Evolutionary conservation across 2,329 filamentous ascomycete genomes (phyloP), one percentile per base, ranked within the genome.

Genomic region (Ceratocystis eucalypticola): DNA sequence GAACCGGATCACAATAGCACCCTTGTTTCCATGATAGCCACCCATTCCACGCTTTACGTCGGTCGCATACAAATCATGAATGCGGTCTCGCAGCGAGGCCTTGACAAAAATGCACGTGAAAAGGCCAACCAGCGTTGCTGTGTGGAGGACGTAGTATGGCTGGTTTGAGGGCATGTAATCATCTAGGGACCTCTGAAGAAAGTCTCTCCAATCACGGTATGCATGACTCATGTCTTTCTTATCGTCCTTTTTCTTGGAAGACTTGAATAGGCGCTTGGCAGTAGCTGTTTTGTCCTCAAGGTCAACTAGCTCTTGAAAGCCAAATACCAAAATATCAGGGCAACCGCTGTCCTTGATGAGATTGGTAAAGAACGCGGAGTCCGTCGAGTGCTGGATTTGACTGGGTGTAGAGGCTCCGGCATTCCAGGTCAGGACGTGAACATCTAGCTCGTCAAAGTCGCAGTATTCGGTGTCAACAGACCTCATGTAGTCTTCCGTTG

Each of bases 301-400:
- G 73, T 99, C 94, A 3, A 99, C 94, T n/a, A 99, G 81, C 75
- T 99, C 94, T 75, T 99, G 94, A 75, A 99, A 99, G 1, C 92
- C 93, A 78, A 99, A 99, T 0, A 97, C 84, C 1, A 97, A 77
- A 62, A 99, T 91, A 71, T 97, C 94, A 0, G 94, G 91, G 6
- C 88, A 85, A 48, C 87, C 83, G 69, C 88, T 86, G n/a, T 83
- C 84, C 69, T 87, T 83, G 30, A 99, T 79, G 17, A 96, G 81
- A 67, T 93, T 85, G 70, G 86, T 85, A 72, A 97, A 88, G 74
- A 97, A 97, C 55, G 81, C 80, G 10, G 84, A 83, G 71, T 96
- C 90, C 37, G 84, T 81, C 1, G 84, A 84, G 69, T 89, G 84
- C 65, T 88, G 83, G 44, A 97, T 78, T 72, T 87, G 89, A 67